Evolutionary conservation across 352 stramenopile genomes (phyloP), one percentile per base, ranked within the genome.

Genomic region (Thraustotheca clavata): DNA sequence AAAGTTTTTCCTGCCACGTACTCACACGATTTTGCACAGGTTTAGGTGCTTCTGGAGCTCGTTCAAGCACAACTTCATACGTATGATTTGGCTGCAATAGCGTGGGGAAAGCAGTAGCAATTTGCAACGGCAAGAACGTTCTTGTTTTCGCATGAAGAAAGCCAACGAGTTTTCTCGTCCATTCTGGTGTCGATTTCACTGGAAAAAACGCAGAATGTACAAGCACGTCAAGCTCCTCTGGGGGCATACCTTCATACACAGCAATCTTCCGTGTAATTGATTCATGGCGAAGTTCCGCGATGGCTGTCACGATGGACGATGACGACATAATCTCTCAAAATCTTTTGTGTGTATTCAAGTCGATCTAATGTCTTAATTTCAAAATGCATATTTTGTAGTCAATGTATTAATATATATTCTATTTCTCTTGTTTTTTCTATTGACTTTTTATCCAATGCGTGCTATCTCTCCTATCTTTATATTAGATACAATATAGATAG

Each of bases 61-160:
- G 43, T 4, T 54, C 50, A 7, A 60, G 27, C 20, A 60, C 32
- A 27, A 60, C 18, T 27, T 60, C 50, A 49, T 60, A 60, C 50
- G 50, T 60, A 2, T 60, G 50, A 20, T 60, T 60, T 18, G 50
- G 50, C 27, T 60, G 50, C 16, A 60, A 60, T 20, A 60, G 50
- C n/a, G 26, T 35, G 24, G 50, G 50, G 29, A 60, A 60, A 0
- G 50, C 50, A 33, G 50, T 60, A 27, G 34, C 50, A 18, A 60
- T 18, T 20, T 7, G 18, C 5, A 60, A 38, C 11, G 50, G 50
- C n/a, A 60, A n/a, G 27, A 60, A 60, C 22, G 50, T 60, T 27
- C 48, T 60, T n/a, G 50, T 60, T 24, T 60, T 60, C 18, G 32
- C 16, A 49, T 60, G 50, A 16, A 60, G 34, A 60, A 60, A 60